Percentiles rank a stretch among this genome's conserved stretches.
Conservation (phyloP, 2,329 filamentous ascomycete species). For the Graphilbum ipis-grandicollis region DNA sequence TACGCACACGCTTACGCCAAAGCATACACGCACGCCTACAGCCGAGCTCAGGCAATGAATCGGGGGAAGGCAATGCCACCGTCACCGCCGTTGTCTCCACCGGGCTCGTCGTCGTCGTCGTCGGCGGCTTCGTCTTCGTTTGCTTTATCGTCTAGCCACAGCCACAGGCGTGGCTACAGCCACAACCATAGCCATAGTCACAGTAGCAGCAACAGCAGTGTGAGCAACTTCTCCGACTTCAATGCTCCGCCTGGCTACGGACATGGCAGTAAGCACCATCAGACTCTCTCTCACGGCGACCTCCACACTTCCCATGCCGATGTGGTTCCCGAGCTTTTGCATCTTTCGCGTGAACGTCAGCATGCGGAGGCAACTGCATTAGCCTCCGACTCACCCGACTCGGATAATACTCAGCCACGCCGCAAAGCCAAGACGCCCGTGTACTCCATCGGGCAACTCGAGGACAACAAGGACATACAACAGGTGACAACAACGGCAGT, state of each 20-base stretch:
- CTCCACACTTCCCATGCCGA: not conserved
- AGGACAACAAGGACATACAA: constrained; percentile 11
- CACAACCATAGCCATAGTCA: not conserved
- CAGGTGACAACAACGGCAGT: too few species aligned
- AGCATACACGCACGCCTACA: constrained; percentile 5
- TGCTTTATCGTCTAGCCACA: not conserved
- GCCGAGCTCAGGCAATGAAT: constrained; percentile 2
- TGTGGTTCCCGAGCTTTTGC: constrained; percentile 17
- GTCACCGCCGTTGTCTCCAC: not conserved
- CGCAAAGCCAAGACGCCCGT: constrained; percentile 35
- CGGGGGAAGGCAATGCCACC: not conserved
- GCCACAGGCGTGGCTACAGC: not conserved
- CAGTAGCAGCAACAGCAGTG: not conserved
- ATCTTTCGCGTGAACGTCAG: too few species aligned
- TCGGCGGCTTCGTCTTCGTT: not conserved
- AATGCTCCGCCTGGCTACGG: not conserved
- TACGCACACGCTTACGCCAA: constrained; percentile 2
- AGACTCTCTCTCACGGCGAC: too few species aligned
- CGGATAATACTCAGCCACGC: constrained; percentile 17
- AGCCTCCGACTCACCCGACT: constrained; percentile 4
- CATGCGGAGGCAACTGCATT: too few species aligned
- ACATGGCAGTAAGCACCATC: too few species aligned
- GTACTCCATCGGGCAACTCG: constrained; percentile 29
- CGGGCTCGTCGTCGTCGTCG: not conserved
- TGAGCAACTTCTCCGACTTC: not conserved